Base-by-base conservation (phyloP, 805 yeast species). In the Lipomyces japonicus region DNA sequence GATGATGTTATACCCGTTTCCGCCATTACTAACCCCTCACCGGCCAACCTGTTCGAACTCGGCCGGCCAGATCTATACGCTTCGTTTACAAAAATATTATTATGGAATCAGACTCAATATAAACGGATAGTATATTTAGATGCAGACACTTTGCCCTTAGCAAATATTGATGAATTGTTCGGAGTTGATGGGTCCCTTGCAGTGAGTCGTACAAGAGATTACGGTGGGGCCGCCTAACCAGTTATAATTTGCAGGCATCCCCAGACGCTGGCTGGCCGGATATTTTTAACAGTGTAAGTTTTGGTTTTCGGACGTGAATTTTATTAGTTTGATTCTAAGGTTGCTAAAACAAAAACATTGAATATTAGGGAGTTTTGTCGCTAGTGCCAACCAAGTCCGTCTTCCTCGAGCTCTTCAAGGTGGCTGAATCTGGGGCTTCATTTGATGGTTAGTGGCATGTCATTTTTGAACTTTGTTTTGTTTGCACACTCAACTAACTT, bases 251-350 rank as follows among this genome's bases (percentile, higher is more conserved):
- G 52, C 36, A 71, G 34, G 90, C 93, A 0, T 71, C 82, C 14
- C 85, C 95, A 0, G 96, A 88, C 68, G 73, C 79, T n/a, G 95
- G 95, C 12, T 88, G 95, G 86, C 95, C 95, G 0, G 96, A 88
- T 69, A 75, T 84, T 61, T 88, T 88, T 71, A 87, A 88, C 66
- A 78, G 89, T 28, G 95, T 56, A 47, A 5, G 60, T 46, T 7
- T 2, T 16, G 12, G 24, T 39, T 25, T 10, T 36, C 19, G 19
- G 9, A n/a, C 23, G 14, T 12, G 10, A 6, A 9, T 25, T 24
- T 35, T 22, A 2, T 2, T 12, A 10, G 36, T 12, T 25, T 37
- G 9, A 4, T 22, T 9, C 42, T 26, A 26, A 41, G 36, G 28
- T 31, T 26, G 26, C 39, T 37, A 19, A 44, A 39, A 18, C 23